Evolutionary conservation across 495 filamentous ascomycete species (phyloP).

Genomic region (Lasiosphaeria miniovina): DNA sequence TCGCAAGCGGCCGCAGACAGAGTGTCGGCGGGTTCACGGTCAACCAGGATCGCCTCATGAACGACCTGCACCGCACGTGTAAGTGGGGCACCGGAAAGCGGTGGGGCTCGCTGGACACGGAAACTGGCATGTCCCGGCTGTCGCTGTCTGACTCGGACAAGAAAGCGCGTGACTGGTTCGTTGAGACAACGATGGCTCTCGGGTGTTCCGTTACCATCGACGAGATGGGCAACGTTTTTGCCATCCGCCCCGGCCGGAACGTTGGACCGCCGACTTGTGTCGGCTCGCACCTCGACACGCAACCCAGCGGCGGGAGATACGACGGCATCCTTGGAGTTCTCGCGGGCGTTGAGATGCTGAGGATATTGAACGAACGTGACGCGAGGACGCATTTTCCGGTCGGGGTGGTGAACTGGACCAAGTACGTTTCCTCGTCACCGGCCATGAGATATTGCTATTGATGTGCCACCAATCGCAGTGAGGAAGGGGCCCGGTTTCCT

Average conservation of each 20-base stretch:
- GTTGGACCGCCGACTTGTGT: conserved; percentile 55
- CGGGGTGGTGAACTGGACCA: conserved; percentile 80
- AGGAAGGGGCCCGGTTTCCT: conserved; percentile 79
- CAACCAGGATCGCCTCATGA: conserved; percentile 57
- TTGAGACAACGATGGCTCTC: conserved; percentile 58
- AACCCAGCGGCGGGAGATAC: conserved; percentile 72
- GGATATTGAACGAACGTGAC: conserved; percentile 62
- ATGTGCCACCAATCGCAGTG: conserved; percentile 37
- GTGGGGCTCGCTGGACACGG: conserved; percentile 32
- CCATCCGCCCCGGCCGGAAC: conserved; percentile 56
- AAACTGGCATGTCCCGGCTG: conserved; percentile 50
- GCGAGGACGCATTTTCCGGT: conserved; percentile 69
- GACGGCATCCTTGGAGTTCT: conserved; percentile 75
- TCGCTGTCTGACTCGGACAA: conserved; percentile 70
- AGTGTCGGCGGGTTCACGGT: conserved; percentile 39
- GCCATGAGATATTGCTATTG: not conserved
- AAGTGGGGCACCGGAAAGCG: conserved; percentile 41
- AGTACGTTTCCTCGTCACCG: conserved; percentile 33
- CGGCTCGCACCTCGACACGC: conserved; percentile 75
- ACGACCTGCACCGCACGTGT: conserved; percentile 62
- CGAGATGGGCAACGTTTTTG: conserved; percentile 68
- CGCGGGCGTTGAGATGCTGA: conserved; percentile 69
- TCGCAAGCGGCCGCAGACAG: no score
- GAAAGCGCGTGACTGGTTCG: conserved; percentile 71
- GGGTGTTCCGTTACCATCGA: conserved; percentile 55